Evolutionary conservation across 805 yeast genomes (phyloP), one percentile per base, ranked within the genome.

Genomic region (Wickerhamiella siamensis): DNA sequence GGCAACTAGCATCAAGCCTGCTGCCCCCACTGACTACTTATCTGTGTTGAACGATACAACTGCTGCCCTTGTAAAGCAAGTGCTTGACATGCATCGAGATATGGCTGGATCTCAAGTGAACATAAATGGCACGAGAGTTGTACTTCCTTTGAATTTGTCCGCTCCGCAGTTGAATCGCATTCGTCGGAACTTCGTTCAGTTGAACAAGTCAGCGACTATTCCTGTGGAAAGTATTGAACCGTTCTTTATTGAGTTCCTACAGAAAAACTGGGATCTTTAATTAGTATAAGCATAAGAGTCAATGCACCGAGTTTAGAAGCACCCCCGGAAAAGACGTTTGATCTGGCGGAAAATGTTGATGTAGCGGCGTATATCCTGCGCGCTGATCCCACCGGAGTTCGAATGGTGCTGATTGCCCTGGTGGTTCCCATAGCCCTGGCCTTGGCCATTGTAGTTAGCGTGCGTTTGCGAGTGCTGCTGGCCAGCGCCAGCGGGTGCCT

Each of bases 1-100:
- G 31, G 93, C 95, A 2, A 87, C 96, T 0, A 61, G 80, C 29
- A 61, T 83, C 34, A 84, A 82, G 55, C 83, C 94, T 1, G 87
- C 94, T 0, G 69, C 81, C 0, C 77, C 80, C 5, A 71, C 78
- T 14, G 75, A 82, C 58, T 87, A 80, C 53, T 62, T 86, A 29
- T 87, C 81, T 53, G 77, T 80, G 47, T 66, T 88, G 37, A 96
- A 87, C 56, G 69, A 67, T 41, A 69, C 69, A 44, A 83, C 96
- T 0, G 74, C 74, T 44, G 65, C 65, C 3, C 79, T 86, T 12
- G 70, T 83, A 3, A 67, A 67, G 42, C 74, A 73, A 42, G 67
- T 83, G 15, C 58, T 79, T 43, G 79, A 76, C 44, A 71, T 75
- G 47, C 82, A 78, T 53, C 74, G 75, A 47, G 60, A 74, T 62